These are phyloP conservation scores for Sugiyamaella japonica DNA, from an alignment of 1,139 yeast species.

Conservation along the genomic window DNA sequence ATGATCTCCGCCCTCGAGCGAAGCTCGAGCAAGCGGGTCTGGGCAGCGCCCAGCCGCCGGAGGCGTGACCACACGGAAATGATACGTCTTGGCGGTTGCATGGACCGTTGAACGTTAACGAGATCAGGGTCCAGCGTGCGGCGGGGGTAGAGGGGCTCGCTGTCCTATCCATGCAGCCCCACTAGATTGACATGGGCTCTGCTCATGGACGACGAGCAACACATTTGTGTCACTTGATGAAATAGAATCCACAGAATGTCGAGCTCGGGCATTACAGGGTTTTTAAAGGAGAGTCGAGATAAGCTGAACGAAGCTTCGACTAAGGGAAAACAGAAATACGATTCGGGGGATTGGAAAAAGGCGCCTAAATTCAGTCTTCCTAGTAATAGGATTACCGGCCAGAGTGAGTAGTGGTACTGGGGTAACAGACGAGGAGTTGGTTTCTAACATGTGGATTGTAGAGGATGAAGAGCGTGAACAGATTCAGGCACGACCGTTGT, in stretches of 20 bases:
- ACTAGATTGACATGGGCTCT: too few relatives aligned
- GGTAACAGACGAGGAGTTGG: neutral
- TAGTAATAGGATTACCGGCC: neutral
- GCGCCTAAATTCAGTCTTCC: constrained; percentile 16
- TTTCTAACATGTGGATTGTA: neutral
- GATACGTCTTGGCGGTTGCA: too few relatives aligned
- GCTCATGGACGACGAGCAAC: too few relatives aligned
- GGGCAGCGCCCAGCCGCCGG: too few relatives aligned
- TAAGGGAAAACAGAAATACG: constrained; percentile 23
- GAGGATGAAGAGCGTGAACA: constrained; percentile 20
- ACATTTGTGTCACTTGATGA: too few relatives aligned
- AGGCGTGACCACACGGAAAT: too few relatives aligned
- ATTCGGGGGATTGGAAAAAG: constrained; percentile 27
- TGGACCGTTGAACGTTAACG: too few relatives aligned
- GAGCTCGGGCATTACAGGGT: constrained; percentile 16
- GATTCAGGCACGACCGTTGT: constrained; percentile 39
- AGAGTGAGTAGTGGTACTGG: constrained; percentile 7
- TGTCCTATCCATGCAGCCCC: neutral
- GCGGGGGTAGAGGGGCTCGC: neutral
- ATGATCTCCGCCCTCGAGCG: too few relatives aligned
- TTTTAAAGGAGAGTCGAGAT: constrained; percentile 26
- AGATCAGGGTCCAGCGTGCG: neutral
- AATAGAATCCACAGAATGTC: constrained; percentile 3
- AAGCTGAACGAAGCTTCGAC: constrained; percentile 25
- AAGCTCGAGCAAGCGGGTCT: too few relatives aligned